These are phyloP conservation scores for Globisporangium heterothallicum DNA, from an alignment of 352 stramenopile genomes.

Conservation along the genomic window DNA sequence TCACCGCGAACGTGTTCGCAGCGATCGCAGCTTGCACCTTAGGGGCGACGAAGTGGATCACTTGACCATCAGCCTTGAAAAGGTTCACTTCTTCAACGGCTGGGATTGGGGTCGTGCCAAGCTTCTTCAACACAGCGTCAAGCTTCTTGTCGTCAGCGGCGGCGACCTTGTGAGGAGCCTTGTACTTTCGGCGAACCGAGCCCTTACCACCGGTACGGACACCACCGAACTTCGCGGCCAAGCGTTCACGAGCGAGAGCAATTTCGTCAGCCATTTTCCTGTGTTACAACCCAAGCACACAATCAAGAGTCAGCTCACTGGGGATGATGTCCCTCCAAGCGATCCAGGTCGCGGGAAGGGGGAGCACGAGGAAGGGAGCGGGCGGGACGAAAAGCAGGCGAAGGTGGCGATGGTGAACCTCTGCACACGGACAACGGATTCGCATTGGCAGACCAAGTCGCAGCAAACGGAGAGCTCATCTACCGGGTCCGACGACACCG, in stretches of 20 bases:
- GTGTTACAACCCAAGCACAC: constrained; percentile 6
- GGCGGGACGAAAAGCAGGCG: too few relatives aligned
- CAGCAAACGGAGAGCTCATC: too few relatives aligned
- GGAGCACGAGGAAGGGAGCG: too few relatives aligned
- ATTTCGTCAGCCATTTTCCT: constrained; percentile 86
- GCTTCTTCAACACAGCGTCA: constrained; percentile 95
- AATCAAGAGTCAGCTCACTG: constrained; percentile 1
- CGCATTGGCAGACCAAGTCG: too few relatives aligned
- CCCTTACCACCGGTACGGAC: constrained; percentile 95
- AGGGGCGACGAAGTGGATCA: constrained; percentile 97
- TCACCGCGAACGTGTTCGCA: constrained; percentile 98
- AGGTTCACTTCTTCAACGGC: constrained; percentile 99
- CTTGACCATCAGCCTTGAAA: constrained; percentile 98
- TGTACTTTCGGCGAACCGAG: constrained; percentile 95
- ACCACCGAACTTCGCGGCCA: constrained; percentile 84
- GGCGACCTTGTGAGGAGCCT: constrained; percentile 89
- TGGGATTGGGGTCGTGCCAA: constrained; percentile 97
- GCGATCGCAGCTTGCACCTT: constrained; percentile 98
- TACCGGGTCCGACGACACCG: too few relatives aligned
- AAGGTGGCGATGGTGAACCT: too few relatives aligned
- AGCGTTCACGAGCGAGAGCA: constrained; percentile 80
- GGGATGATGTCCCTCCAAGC: too few relatives aligned
- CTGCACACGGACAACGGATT: too few relatives aligned
- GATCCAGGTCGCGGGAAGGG: too few relatives aligned
- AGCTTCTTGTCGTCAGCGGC: constrained; percentile 98